phyloP scores from a whole-genome alignment of 495 filamentous ascomycete genomes.

The Trichoderma orchidacearum region DNA sequence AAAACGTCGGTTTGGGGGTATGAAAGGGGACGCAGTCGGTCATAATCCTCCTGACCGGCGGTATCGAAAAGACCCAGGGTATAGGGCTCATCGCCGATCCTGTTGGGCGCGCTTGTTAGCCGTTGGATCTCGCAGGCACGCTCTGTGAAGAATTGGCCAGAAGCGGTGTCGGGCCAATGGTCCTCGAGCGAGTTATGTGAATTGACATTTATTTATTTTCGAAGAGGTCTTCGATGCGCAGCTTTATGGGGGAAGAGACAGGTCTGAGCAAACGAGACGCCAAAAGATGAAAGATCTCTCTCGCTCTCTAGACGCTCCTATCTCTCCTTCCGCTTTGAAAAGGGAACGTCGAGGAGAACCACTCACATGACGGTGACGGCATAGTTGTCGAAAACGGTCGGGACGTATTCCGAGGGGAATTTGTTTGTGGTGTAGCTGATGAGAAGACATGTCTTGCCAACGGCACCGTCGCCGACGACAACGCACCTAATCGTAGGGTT shows the following conservation, averaged over 20 bases:
- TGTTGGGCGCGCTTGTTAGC: constrained; percentile 23
- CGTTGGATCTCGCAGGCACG: background rate
- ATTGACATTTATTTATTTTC: no score
- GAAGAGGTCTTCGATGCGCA: background rate
- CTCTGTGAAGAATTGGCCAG: background rate
- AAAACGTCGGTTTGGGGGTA: constrained; percentile 99
- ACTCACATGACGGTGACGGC: constrained; percentile 98
- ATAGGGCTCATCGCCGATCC: constrained; percentile 98
- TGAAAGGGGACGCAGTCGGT: constrained; percentile 87
- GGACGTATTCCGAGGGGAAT: constrained; percentile 98
- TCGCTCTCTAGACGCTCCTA: no score
- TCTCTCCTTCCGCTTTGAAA: background rate
- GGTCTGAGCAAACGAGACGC: background rate
- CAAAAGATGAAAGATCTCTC: background rate
- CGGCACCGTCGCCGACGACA: constrained; percentile 97
- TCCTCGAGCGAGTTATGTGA: no score
- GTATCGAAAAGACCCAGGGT: constrained; percentile 97
- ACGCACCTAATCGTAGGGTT: constrained; percentile 57
- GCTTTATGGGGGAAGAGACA: background rate
- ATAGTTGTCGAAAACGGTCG: constrained; percentile 99
- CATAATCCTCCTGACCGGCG: constrained; percentile 98
- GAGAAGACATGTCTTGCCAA: constrained; percentile 95
- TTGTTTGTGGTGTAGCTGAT: constrained; percentile 99
- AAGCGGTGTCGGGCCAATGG: background rate
- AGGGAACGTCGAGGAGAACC: background rate